Conservation (phyloP, 2,329 filamentous ascomycete genomes). For the Penicillium sp. region DNA sequence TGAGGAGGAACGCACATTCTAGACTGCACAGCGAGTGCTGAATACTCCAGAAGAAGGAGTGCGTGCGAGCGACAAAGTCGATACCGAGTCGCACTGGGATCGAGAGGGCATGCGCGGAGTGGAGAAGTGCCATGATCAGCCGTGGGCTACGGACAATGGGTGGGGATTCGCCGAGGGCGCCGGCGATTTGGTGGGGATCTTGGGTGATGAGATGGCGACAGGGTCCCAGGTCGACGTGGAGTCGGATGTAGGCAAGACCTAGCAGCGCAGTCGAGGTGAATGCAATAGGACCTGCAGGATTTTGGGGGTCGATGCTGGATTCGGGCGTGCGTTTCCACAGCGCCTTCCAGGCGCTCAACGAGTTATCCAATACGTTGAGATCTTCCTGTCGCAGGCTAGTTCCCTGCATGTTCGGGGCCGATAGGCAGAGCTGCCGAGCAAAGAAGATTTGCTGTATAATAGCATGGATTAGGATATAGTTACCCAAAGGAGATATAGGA, state of each 20-base stretch:
- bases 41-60: constrained; percentile 58
- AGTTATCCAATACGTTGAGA: constrained; percentile 47
- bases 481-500: constrained; percentile 53
- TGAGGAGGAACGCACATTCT: constrained; percentile 54
- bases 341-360: constrained; percentile 54
- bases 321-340: constrained; percentile 56
- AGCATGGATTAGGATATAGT: constrained; percentile 57
- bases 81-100: constrained; percentile 57
- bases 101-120: constrained; percentile 57
- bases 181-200: constrained; percentile 50
- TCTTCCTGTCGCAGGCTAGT: constrained; percentile 49
- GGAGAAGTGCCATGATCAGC: constrained; percentile 53
- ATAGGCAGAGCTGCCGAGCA: constrained; percentile 51
- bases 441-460: constrained; percentile 58
- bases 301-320: constrained; percentile 56
- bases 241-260: constrained; percentile 50
- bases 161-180: constrained; percentile 47
- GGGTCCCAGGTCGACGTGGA: constrained; percentile 51
- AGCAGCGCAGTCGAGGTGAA: constrained; percentile 54
- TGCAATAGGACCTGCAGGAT: constrained; percentile 55
- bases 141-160: constrained; percentile 47
- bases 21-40: constrained; percentile 57
- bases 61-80: constrained; percentile 54
- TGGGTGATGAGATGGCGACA: constrained; percentile 51
- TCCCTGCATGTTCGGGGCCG: constrained; percentile 45